These are phyloP conservation scores for Blastobotrys petasosporus DNA, from an alignment of 1,139 yeast genomes.

Conservation along the genomic window DNA sequence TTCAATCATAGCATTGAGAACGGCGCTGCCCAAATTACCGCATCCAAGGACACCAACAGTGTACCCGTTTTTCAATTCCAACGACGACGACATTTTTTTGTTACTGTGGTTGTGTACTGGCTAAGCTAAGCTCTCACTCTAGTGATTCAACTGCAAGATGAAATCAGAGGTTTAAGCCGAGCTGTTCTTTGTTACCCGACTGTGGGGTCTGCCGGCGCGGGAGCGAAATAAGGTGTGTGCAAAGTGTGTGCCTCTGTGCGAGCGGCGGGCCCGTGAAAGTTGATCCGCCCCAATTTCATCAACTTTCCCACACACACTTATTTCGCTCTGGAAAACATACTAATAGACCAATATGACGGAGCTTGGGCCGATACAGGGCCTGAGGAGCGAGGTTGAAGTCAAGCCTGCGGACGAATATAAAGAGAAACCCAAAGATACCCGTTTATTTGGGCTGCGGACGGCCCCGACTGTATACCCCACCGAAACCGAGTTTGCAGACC, in stretches of 20 bases:
- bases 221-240: too few relatives aligned
- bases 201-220: too few relatives aligned
- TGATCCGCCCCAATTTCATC: not conserved
- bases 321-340: not conserved
- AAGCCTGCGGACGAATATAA: conserved; percentile 16
- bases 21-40: conserved; percentile 98
- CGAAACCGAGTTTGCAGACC: conserved; percentile 45
- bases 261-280: not conserved
- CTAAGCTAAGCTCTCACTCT: not conserved
- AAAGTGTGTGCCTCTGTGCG: not conserved
- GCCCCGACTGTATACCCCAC: conserved; percentile 48
- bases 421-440: conserved; percentile 17
- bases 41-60: conserved; percentile 82
- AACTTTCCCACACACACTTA: not conserved
- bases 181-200: too few relatives aligned
- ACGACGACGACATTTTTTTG: not conserved
- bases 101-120: not conserved
- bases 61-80: conserved; percentile 36
- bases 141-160: not conserved
- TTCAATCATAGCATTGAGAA: conserved; percentile 67
- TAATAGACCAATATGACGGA: not conserved
- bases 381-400: conserved; percentile 17
- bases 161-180: too few relatives aligned
- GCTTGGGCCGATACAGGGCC: conserved; percentile 9
- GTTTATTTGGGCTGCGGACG: conserved; percentile 31